These are phyloP conservation scores for Marasmius fiardii DNA, from an alignment of 1,284 basidiomycete genomes.

Conservation along the genomic window DNA sequence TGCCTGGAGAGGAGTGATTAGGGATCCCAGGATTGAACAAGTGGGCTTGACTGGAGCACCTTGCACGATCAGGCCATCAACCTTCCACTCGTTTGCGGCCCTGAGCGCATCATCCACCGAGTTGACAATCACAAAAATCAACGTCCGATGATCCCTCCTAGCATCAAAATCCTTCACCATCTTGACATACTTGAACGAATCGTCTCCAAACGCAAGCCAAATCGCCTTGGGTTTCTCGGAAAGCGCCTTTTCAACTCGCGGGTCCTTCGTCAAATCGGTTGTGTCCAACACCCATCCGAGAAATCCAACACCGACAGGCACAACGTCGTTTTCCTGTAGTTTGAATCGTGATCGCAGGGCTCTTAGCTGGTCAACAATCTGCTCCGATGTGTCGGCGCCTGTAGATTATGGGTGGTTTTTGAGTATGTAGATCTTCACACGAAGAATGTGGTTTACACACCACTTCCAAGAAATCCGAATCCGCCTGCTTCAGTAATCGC, in stretches of 20 bases:
- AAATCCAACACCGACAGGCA: constrained; percentile 17
- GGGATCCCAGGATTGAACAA: too few relatives aligned
- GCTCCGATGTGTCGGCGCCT: background rate
- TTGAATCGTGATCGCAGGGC: constrained; percentile 1
- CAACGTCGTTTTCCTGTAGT: background rate
- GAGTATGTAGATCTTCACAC: too few relatives aligned
- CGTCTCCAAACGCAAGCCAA: too few relatives aligned
- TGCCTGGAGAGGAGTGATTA: constrained; percentile 33
- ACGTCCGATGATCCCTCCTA: constrained; percentile 20
- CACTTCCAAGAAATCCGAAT: constrained; percentile 11
- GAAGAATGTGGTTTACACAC: background rate
- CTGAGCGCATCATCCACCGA: constrained; percentile 20
- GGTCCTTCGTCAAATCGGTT: constrained; percentile 10
- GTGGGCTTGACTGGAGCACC: too few relatives aligned
- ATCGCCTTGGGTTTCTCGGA: too few relatives aligned
- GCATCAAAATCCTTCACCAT: constrained; percentile 14
- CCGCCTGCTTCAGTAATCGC: constrained; percentile 8
- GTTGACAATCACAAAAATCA: constrained; percentile 23
- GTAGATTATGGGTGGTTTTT: too few relatives aligned
- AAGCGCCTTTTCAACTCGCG: too few relatives aligned
- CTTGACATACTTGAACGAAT: constrained; percentile 17
- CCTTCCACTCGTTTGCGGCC: constrained; percentile 20
- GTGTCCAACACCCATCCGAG: constrained; percentile 17
- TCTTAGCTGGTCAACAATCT: constrained; percentile 1
- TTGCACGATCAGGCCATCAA: constrained; percentile 26